A percentile compares a stretch with the other conserved stretches of the same genome.
phyloP scores from a whole-genome alignment of 257 asterid species.

The Scutellaria galericulata region DNA sequence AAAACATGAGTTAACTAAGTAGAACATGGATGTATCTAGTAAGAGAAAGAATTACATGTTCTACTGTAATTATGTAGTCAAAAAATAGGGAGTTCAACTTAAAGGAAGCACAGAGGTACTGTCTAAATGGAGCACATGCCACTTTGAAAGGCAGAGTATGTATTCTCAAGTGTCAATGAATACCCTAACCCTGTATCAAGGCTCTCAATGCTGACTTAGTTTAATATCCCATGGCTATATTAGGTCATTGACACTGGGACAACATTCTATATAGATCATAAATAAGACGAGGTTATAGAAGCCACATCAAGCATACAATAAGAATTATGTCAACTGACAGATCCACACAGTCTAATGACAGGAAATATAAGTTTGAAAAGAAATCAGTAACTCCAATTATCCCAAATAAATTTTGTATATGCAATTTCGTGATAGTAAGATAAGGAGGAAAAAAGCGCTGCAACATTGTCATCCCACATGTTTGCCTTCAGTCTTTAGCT shows the following conservation, averaged over 20 bases:
- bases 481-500: constrained; percentile 25
- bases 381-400: constrained; percentile 5
- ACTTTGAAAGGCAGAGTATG: neutral
- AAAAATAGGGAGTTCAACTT: neutral
- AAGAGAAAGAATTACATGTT: neutral
- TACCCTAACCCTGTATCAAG: constrained; percentile 14
- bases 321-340: neutral
- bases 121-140: neutral
- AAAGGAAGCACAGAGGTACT: neutral
- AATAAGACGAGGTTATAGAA: neutral
- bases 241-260: constrained; percentile 1
- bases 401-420: constrained; percentile 8
- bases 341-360: constrained; percentile 1
- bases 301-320: constrained; percentile 19
- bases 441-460: constrained; percentile 7
- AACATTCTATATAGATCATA: constrained; percentile 2
- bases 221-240: neutral
- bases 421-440: neutral
- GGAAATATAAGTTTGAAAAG: neutral
- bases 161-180: neutral
- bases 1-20: too few relatives aligned
- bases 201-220: neutral
- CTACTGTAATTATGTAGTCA: neutral
- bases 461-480: constrained; percentile 1
- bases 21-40: neutral